Base-by-base conservation (phyloP, 73 alveolate genomes). In the Paramecium octaurelia region DNA sequence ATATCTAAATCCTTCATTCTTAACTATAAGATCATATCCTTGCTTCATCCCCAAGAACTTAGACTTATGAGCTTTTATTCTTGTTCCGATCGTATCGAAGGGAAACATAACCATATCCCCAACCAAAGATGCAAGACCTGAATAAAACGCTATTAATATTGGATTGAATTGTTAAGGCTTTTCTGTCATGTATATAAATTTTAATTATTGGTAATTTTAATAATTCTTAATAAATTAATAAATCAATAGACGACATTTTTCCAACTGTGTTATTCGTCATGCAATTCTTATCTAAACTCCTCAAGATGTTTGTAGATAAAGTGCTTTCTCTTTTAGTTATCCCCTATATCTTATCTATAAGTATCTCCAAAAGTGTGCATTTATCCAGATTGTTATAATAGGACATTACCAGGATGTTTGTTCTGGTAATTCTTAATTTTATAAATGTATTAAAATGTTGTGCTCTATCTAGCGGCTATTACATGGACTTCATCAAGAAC, bases 51-150 rank as follows among this genome's bases (percentile, higher is more conserved):
- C 58, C 44, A 89, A 29, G 42, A 89, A 89, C 36, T 89, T 85
- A 35, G 43, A 8, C 20, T 84, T 71, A 50, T 89, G 90, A 6
- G 94, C 94, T 54, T 89, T 89, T 9, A 89, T 89, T 89, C 88
- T 89, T 11, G 94, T 89, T 18, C 86, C 88, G 31, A 89, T 73
- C 38, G 94, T 89, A 48, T 89, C 94, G 42, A 89, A 44, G 9
- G 94, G 94, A 73, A 58, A 89, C 94, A 89, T 89, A 4, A 70
- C 20, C 92, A 89, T 89, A 89, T 89, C 94, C 23, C 86, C 92
- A 8, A 68, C 71, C 94, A 77, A 24, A 21, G 86, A 89, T 6
- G 92, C 94, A 23, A 89, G 58, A 27, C 94, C 88, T 10, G 86
- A 70, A 48, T 43, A 89, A 35, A 73, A 77, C 2, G 94, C 94